Evolutionary conservation across 1,139 yeast species (phyloP).

Genomic region (Candida sp.): DNA sequence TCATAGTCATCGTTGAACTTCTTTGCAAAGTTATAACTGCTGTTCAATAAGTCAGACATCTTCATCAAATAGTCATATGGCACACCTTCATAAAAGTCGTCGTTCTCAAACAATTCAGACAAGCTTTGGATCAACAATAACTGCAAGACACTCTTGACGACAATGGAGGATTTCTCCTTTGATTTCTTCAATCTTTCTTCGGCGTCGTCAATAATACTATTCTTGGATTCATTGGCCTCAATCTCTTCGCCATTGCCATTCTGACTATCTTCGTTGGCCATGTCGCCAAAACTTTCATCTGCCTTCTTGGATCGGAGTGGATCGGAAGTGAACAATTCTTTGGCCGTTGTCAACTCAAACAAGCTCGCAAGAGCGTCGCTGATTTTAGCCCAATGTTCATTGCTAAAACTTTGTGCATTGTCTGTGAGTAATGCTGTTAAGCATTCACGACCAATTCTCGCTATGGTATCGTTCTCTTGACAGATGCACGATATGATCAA

Average conservation of each 20-base stretch:
- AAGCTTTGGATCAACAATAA: constrained; percentile 86
- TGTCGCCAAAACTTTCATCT: constrained; percentile 1
- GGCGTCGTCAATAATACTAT: constrained; percentile 21
- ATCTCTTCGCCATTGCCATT: constrained; percentile 5
- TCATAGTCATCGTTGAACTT: constrained; percentile 90
- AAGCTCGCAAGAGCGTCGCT: constrained; percentile 66
- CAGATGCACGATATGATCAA: constrained; percentile 87
- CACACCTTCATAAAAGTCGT: constrained; percentile 66
- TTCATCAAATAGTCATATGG: constrained; percentile 68
- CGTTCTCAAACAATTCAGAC: constrained; percentile 78
- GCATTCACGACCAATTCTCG: constrained; percentile 92
- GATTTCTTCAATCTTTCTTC: constrained; percentile 31
- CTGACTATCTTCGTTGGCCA: background rate
- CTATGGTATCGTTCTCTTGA: constrained; percentile 96
- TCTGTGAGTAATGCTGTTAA: constrained; percentile 76
- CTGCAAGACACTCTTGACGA: constrained; percentile 91
- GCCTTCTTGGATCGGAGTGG: constrained; percentile 44
- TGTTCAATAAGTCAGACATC: constrained; percentile 62
- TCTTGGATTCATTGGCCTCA: constrained; percentile 9
- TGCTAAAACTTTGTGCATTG: constrained; percentile 67
- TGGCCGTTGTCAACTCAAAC: constrained; percentile 85
- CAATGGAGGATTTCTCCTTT: constrained; percentile 76
- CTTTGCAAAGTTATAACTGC: constrained; percentile 82
- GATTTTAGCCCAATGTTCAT: constrained; percentile 77
- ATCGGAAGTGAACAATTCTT: constrained; percentile 77